Evolutionary conservation across 2,329 filamentous ascomycete species (phyloP).

Genomic region (Dactylella cylindrospora): DNA sequence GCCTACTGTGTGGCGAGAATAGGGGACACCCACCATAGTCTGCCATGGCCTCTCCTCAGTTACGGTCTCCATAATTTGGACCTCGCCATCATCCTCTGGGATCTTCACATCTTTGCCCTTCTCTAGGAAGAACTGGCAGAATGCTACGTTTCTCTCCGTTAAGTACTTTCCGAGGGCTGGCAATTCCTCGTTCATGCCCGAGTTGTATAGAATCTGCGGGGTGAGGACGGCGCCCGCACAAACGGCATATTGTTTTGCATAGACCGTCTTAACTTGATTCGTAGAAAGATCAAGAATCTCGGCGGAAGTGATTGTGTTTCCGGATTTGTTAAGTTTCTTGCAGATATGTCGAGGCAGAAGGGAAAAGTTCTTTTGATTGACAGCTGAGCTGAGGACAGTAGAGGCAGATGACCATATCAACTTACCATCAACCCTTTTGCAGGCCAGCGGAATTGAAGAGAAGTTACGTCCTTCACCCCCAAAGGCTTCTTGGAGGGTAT

Average conservation of each 20-base stretch:
- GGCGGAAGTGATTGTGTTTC: constrained; percentile 8
- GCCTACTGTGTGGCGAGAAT: background rate
- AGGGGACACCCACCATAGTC: constrained; percentile 30
- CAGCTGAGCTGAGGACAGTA: constrained; percentile 41
- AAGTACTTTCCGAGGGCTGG: constrained; percentile 47
- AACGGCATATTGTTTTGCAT: constrained; percentile 48
- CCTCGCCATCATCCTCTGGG: constrained; percentile 30
- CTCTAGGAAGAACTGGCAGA: constrained; percentile 49
- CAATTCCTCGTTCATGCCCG: constrained; percentile 20
- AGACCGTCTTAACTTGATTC: constrained; percentile 33
- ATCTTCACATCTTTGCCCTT: constrained; percentile 33
- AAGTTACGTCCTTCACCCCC: constrained; percentile 4
- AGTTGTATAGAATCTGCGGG: constrained; percentile 47
- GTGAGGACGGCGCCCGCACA: constrained; percentile 49
- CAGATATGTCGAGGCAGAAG: constrained; percentile 43
- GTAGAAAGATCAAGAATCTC: constrained; percentile 40
- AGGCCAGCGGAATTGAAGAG: constrained; percentile 45
- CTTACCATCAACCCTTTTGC: constrained; percentile 31
- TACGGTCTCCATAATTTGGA: constrained; percentile 42
- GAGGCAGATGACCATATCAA: constrained; percentile 46
- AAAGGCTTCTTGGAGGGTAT: constrained; percentile 10
- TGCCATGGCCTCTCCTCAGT: constrained; percentile 47
- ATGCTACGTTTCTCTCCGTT: constrained; percentile 48
- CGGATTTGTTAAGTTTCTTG: constrained; percentile 24
- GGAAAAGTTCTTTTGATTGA: constrained; percentile 28